These are phyloP conservation scores for Candida krabiensis DNA, from an alignment of 805 yeast species.

Conservation along the genomic window DNA sequence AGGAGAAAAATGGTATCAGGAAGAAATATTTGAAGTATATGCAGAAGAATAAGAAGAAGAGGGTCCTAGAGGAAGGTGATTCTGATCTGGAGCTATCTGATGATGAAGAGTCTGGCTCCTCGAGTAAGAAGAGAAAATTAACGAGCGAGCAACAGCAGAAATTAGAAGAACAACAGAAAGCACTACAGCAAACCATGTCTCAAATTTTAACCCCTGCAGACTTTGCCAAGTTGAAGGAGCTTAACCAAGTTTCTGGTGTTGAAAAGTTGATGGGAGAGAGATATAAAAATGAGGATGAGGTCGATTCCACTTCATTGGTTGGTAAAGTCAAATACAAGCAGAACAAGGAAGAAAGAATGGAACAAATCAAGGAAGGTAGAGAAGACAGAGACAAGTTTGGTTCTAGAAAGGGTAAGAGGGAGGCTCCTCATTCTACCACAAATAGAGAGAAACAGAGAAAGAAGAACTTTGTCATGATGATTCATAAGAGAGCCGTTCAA, in stretches of 20 bases:
- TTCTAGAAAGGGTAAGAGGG: slow-evolving; percentile 77
- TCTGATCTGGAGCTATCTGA: slow-evolving; percentile 55
- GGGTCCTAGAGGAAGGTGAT: slow-evolving; percentile 34
- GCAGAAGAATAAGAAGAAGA: slow-evolving; percentile 30
- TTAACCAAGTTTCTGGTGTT: slow-evolving; percentile 81
- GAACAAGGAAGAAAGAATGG: slow-evolving; percentile 86
- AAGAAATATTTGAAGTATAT: slow-evolving; percentile 36
- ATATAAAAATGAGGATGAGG: slow-evolving; percentile 72
- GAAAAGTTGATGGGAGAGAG: slow-evolving; percentile 68
- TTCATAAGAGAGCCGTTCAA: slow-evolving; percentile 90
- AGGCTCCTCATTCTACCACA: slow-evolving; percentile 84
- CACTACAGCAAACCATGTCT: slow-evolving; percentile 54
- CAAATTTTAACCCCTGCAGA: slow-evolving; percentile 93
- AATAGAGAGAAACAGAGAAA: slow-evolving; percentile 94
- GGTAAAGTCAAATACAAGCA: slow-evolving; percentile 85
- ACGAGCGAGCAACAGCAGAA: slow-evolving; percentile 31
- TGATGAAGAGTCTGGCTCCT: slow-evolving; percentile 36
- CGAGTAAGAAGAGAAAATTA: slow-evolving; percentile 35
- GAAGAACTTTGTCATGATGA: slow-evolving; percentile 99
- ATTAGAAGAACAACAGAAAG: slow-evolving; percentile 47
- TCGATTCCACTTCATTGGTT: slow-evolving; percentile 73
- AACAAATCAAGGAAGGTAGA: slow-evolving; percentile 84
- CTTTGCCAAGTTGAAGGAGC: slow-evolving; percentile 91
- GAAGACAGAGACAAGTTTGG: slow-evolving; percentile 92
- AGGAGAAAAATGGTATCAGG: slow-evolving; percentile 34